Evolutionary conservation across 257 asterid species (phyloP), one percentile per base, ranked within the genome.

Genomic region (Apocynum venetum): DNA sequence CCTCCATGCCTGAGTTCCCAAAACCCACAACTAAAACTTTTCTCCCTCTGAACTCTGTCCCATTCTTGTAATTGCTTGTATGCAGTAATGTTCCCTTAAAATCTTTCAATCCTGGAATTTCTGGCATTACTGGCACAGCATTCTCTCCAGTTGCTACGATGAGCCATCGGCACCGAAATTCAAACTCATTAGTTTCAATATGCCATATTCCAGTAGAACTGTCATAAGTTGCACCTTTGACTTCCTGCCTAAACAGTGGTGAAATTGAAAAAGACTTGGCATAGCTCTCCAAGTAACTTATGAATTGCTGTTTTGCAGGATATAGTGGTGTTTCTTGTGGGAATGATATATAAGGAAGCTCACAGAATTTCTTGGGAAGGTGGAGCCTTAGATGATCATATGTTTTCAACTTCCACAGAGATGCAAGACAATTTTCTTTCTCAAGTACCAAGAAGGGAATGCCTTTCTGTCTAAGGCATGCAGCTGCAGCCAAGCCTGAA

Each of bases 1-100:
- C 76, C 76, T 83, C 84, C 84, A 83, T 77, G 67, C 86, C 82
- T 1, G 84, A 83, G 75, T 83, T 80, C 9, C 86, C 84, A 83
- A 80, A 83, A 31, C 86, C 86, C 20, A 83, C 84, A 9, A 83
- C 84, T 67, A 83, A 63, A 57, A 83, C 83, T 64, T 83, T 80
- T 12, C 75, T 66, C 46, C 83, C 83, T 53, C 14, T 55, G 41
- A 72, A 83, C 51, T 57, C 63, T 1, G 80, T 78, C 20, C 86
- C 86, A 35, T 71, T 63, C 76, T 63, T 83, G 25, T 83, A 83
- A 67, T 79, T 77, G 74, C 83, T 71, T 36, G 86, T 74, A 61
- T 77, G 86, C 31, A 77, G 70, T 8, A 80, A 78, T 53, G 59
- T 64, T 35, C 84, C 86, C 13, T 74, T 74, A 55, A 83, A 83